Base-by-base conservation (phyloP, 2,329 filamentous ascomycete genomes). In the Samsoniella hepiali region DNA sequence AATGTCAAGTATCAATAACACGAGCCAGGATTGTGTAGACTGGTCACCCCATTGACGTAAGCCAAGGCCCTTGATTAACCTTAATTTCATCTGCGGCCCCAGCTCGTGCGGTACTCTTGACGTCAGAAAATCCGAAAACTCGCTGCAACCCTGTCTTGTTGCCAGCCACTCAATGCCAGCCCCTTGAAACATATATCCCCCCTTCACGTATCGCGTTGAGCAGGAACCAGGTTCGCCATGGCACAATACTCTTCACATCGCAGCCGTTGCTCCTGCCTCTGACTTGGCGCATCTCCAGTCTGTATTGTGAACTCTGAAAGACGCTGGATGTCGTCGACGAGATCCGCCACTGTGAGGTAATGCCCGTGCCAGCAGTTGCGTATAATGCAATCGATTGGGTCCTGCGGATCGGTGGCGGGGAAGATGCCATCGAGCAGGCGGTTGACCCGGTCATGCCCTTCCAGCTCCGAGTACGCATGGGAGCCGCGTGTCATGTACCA, bases 301-400 rank as follows among this genome's bases (percentile, higher is more conserved):
- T 40, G 22, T 17, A 50, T 3, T 11, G 38, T 51, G 3, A 51
- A 42, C 27, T 32, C 57, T 13, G 22, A 42, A 42, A 59, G n/a
- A 4, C 3, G 13, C 29, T 53, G 27, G 40, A 67, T 64, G 34
- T 67, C 64, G 53, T 66, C 38, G 2, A 65, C 45, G 27, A 68
- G 66, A 49, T 67, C 65, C 8, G 64, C 49, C 10, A 61, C 36
- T 3, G 3, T 51, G 15, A 29, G 34, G 34, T 67, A 64, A 51
- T 55, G 4, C 45, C 67, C 61, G 27, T 61, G 51, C 68, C 65
- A 68, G 47, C 66, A 69, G 34, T 64, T 66, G 8, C 29, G 2
- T 47, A 69, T 68, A 22, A 69, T 66, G 32, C 31, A 29, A 36
- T 69, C 67, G 22, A 68, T 62, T 11, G 58, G 63, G 40, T 68